Percentiles rank a stretch among this genome's conserved stretches.
These are phyloP conservation scores for Trifolium fragiferum DNA, from an alignment of 306 rosid genomes.

Conservation along the genomic window DNA sequence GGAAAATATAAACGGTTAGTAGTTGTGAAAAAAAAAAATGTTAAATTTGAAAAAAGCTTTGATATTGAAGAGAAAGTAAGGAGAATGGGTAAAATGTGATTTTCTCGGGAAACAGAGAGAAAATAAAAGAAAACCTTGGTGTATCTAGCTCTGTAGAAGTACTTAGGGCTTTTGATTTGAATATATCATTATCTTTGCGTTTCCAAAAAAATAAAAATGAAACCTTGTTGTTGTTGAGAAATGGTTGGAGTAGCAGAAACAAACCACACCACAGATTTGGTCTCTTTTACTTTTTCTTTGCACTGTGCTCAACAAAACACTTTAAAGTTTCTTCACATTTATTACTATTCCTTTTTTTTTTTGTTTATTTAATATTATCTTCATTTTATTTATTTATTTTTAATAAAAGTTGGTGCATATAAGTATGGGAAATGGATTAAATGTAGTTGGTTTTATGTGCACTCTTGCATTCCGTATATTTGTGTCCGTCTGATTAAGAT, in stretches of 20 bases:
- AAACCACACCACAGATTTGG: slow-evolving; percentile 40
- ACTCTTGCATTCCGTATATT: no score
- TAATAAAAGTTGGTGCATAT: no score
- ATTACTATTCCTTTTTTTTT: not conserved
- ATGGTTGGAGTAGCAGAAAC: slow-evolving; percentile 29
- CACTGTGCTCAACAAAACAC: slow-evolving; percentile 39
- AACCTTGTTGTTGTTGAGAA: slow-evolving; percentile 15
- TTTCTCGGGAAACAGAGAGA: slow-evolving; percentile 16
- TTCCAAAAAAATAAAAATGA: no score
- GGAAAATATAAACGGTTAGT: not conserved
- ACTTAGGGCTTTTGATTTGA: no score
- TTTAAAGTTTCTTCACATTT: not conserved
- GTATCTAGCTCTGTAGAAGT: no score
- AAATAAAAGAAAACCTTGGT: not conserved
- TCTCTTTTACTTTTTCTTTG: slow-evolving; percentile 37
- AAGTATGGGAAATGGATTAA: no score
- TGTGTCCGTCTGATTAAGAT: no score
- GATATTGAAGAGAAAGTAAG: not conserved
- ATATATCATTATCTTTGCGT: no score
- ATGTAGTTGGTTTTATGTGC: no score
- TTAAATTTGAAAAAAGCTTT: slow-evolving; percentile 3
- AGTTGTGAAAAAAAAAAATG: not conserved
- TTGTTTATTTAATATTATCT: not conserved
- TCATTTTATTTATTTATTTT: not conserved
- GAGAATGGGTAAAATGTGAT: slow-evolving; percentile 1